These are phyloP conservation scores for Hermanozyma aechmeae DNA, from an alignment of 805 yeast genomes.

Conservation along the genomic window DNA sequence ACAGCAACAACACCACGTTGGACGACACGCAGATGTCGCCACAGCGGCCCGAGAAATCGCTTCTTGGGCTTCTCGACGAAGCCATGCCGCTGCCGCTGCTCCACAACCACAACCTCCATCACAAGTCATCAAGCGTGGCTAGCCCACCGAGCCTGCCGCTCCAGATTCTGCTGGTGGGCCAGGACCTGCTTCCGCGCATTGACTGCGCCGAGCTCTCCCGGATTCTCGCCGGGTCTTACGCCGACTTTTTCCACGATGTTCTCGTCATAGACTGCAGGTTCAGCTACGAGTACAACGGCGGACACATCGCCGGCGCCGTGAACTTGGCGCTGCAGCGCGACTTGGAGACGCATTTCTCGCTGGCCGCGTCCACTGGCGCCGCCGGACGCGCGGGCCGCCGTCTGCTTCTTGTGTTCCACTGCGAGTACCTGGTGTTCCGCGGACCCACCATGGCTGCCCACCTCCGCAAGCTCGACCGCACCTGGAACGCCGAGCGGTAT, in stretches of 20 bases:
- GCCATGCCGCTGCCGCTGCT: conserved; percentile 1
- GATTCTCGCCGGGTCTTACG: conserved; percentile 45
- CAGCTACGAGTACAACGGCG: conserved; percentile 86
- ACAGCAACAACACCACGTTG: conserved; percentile 9
- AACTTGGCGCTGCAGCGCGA: conserved; percentile 66
- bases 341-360: conserved; percentile 46
- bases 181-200: conserved; percentile 67
- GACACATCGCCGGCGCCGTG: conserved; percentile 79
- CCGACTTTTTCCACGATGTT: conserved; percentile 43
- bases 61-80: conserved; percentile 2
- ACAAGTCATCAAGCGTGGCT: conserved; percentile 1
- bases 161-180: conserved; percentile 19
- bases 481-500: conserved; percentile 60
- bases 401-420: conserved; percentile 78
- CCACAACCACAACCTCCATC: background rate
- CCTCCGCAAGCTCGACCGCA: conserved; percentile 75
- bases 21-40: conserved; percentile 4
- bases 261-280: conserved; percentile 82
- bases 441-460: conserved; percentile 93
- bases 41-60: conserved; percentile 1
- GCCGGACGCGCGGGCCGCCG: conserved; percentile 18
- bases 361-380: conserved; percentile 8
- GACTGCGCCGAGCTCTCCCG: conserved; percentile 47
- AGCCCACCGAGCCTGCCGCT: conserved; percentile 11
- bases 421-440: conserved; percentile 87